Percentiles rank a stretch among this genome's conserved stretches.
These are phyloP conservation scores for Zygoascus hellenicus DNA, from an alignment of 1,139 yeast species.

Conservation along the genomic window DNA sequence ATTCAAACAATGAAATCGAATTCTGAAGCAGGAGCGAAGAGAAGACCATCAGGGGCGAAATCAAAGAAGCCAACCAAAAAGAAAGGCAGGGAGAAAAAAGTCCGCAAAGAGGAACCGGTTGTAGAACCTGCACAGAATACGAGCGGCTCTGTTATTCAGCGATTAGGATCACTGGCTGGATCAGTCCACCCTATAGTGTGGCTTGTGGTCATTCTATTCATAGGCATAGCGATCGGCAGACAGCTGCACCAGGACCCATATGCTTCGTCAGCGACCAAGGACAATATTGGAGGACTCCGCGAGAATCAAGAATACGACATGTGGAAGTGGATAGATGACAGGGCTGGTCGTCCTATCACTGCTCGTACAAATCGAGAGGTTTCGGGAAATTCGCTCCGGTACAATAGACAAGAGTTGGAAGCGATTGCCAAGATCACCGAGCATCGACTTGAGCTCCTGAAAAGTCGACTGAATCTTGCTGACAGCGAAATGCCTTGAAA, in stretches of 20 bases:
- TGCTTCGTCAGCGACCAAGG: not conserved
- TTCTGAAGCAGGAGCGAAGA: constrained; percentile 7
- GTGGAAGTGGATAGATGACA: constrained; percentile 77
- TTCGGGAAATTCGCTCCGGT: constrained; percentile 14
- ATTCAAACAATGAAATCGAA: constrained; percentile 37
- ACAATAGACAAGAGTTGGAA: constrained; percentile 45
- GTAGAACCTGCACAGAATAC: constrained; percentile 1
- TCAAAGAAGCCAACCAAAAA: constrained; percentile 13
- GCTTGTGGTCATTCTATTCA: constrained; percentile 17
- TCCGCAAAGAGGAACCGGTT: constrained; percentile 4
- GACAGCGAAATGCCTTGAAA: not conserved
- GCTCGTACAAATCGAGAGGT: not conserved
- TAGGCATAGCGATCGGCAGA: constrained; percentile 23
- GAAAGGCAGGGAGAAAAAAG: constrained; percentile 11
- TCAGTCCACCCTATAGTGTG: constrained; percentile 15
- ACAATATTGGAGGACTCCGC: constrained; percentile 20
- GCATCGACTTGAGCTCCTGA: constrained; percentile 42
- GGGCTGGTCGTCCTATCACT: constrained; percentile 28
- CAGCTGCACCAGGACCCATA: constrained; percentile 12
- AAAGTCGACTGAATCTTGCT: constrained; percentile 19
- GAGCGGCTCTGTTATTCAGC: constrained; percentile 2
- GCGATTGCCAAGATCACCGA: constrained; percentile 55
- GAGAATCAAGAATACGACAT: constrained; percentile 55
- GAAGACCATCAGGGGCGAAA: constrained; percentile 3
- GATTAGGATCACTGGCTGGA: constrained; percentile 8